A percentile compares a stretch with the other conserved stretches of the same genome.
phyloP scores from a whole-genome alignment of 2,329 filamentous ascomycete genomes.

The Trichophyton verrucosum region DNA sequence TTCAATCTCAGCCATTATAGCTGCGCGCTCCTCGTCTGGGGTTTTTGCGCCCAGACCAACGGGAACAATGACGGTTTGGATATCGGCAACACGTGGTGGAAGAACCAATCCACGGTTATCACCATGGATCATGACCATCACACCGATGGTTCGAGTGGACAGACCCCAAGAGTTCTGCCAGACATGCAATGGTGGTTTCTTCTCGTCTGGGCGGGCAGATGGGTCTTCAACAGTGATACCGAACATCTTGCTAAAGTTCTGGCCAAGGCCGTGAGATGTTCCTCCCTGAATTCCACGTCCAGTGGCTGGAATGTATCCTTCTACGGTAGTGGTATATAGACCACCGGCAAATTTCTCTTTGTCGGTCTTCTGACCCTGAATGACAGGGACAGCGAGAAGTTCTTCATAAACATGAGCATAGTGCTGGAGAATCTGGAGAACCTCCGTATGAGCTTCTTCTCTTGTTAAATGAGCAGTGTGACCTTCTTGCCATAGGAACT shows the following conservation, averaged over 20 bases:
- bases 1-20: slow-evolving; percentile 64
- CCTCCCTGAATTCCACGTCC: slow-evolving; percentile 93
- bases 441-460: slow-evolving; percentile 68
- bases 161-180: slow-evolving; percentile 99
- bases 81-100: slow-evolving; percentile 76
- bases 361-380: slow-evolving; percentile 88
- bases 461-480: slow-evolving; percentile 86
- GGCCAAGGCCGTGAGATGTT: slow-evolving; percentile 86
- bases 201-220: slow-evolving; percentile 54
- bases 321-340: slow-evolving; percentile 90
- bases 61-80: slow-evolving; percentile 76
- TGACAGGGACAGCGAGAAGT: slow-evolving; percentile 84
- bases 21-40: slow-evolving; percentile 61
- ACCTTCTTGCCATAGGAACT: slow-evolving; percentile 97
- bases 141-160: slow-evolving; percentile 90
- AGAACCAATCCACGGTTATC: slow-evolving; percentile 93
- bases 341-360: slow-evolving; percentile 97
- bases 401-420: slow-evolving; percentile 90
- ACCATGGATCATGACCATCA: slow-evolving; percentile 97
- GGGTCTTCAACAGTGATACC: slow-evolving; percentile 96
- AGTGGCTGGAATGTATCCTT: slow-evolving; percentile 92
- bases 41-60: slow-evolving; percentile 88
- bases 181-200: slow-evolving; percentile 68
- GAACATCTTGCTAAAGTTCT: slow-evolving; percentile 99
- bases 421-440: slow-evolving; percentile 81